Evolutionary conservation across 441 rosid genomes (phyloP), one percentile per base, ranked within the genome.

Genomic region (Omphalea diandra): DNA sequence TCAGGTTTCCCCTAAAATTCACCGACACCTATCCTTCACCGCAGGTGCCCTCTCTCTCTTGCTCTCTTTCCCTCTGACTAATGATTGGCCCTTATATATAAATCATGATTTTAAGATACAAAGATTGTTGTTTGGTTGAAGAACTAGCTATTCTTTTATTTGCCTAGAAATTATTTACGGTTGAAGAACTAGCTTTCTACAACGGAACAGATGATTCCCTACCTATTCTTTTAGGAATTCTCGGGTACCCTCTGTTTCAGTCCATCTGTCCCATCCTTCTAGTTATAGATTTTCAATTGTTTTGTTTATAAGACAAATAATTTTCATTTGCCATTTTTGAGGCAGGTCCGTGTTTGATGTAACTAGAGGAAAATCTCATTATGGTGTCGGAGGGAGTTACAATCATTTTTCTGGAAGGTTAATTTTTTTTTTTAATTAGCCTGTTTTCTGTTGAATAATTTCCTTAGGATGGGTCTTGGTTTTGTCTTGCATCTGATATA

Each of bases 391-490:
- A 76, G 97, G 97, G 40, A 83, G 97, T 75, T 94, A 94, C 82
- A 79, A 83, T 75, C 98, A 94, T 83, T 94, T 94, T 81, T 67
- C 97, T 71, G 98, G 97, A 79, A 91, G 97, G 98, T 88, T 75
- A 72, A 76, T 61, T 76, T 67, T 47, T 56, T 33, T 64, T 27
- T 46, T 49, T 20, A 10, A 43, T 0, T 3, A 17, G 0, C 6
- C 4, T 32, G 15, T 24, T 43, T 14, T n/a, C 54, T 17, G 67
- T 15, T 18, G 15, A 18, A 29, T 3, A 11, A 11, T 11, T 43
- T 43, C 49, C 15, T 43, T 18, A 22, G 20, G 9, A 18, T 47
- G 6, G 52, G 24, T 47, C 0, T 2, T 47, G 22, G 53, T 47
- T 0, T 47, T 47, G 8, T 47, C 53, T 47, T 47, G 53, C 53